A percentile compares a stretch with the other conserved stretches of the same genome.
Conservation (phyloP, 108 stramenopile genomes). For the Schizochytrium sp. region DNA sequence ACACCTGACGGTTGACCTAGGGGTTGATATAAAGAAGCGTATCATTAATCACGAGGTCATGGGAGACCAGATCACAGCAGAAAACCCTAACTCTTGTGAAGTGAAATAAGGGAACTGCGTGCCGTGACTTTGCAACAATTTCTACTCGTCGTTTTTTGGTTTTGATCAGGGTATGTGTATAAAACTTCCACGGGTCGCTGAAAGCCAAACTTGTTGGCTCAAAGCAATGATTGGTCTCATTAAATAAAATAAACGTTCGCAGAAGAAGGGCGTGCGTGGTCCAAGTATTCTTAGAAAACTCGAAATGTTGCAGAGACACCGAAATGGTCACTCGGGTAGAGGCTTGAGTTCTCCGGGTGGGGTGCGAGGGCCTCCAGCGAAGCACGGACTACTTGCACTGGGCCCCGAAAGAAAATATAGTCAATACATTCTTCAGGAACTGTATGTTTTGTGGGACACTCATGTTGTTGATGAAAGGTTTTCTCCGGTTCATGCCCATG, state of each 20-base stretch:
- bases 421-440: conserved; percentile 30
- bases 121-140: too few species aligned
- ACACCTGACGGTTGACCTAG: conserved; percentile 2
- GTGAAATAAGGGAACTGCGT: too few species aligned
- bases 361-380: not conserved
- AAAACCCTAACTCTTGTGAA: too few species aligned
- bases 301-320: conserved; percentile 2
- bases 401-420: conserved; percentile 47
- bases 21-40: not conserved
- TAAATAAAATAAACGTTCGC: too few species aligned
- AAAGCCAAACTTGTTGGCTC: too few species aligned
- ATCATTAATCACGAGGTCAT: not conserved
- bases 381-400: not conserved
- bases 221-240: too few species aligned
- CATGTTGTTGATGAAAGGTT: conserved; percentile 45
- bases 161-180: too few species aligned
- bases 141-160: too few species aligned
- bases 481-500: conserved; percentile 31
- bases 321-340: conserved; percentile 52
- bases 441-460: conserved; percentile 30
- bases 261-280: too few species aligned
- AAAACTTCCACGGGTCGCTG: too few species aligned
- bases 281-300: not conserved
- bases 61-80: not conserved
- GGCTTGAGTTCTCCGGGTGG: conserved; percentile 9